Conservation (phyloP, 2,329 filamentous ascomycete species). For the Colletotrichum melonis region DNA sequence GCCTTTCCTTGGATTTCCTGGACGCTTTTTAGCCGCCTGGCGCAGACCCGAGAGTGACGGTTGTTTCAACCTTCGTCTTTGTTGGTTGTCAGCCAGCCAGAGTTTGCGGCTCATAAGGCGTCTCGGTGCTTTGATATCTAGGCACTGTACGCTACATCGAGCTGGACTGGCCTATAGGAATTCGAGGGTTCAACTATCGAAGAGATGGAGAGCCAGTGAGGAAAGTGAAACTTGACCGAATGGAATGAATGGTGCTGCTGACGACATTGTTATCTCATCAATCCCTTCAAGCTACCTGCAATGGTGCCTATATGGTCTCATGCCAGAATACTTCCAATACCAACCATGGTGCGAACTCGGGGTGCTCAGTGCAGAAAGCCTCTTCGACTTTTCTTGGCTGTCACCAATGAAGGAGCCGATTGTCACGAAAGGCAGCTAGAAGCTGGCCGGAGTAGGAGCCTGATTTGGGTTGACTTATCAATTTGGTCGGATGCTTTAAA, state of each 20-base stretch:
- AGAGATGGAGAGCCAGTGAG: not conserved
- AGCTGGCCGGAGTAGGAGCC: not conserved
- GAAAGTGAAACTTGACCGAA: not conserved
- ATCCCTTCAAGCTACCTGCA: not conserved
- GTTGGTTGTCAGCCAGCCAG: not conserved
- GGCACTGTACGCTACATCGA: not conserved
- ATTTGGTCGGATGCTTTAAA: not conserved
- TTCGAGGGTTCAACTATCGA: too few relatives aligned
- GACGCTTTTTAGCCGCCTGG: not conserved
- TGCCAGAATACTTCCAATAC: not conserved
- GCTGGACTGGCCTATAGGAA: too few relatives aligned
- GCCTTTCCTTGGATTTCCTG: not conserved
- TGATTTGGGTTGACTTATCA: not conserved
- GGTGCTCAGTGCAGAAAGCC: not conserved
- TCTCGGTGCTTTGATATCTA: not conserved
- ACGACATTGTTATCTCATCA: not conserved
- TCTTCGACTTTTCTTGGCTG: not conserved
- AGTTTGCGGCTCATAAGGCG: not conserved
- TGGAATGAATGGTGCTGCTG: not conserved
- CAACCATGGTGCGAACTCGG: not conserved
- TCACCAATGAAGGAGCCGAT: not conserved
- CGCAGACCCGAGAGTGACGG: not conserved
- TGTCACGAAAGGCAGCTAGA: not conserved
- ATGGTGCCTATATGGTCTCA: not conserved
- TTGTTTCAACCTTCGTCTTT: conserved; percentile 18